A percentile compares a stretch with the other conserved stretches of the same genome.
Evolutionary conservation across 2,329 filamentous ascomycete species (phyloP).

Genomic region (Clarireedia homoeocarpa): DNA sequence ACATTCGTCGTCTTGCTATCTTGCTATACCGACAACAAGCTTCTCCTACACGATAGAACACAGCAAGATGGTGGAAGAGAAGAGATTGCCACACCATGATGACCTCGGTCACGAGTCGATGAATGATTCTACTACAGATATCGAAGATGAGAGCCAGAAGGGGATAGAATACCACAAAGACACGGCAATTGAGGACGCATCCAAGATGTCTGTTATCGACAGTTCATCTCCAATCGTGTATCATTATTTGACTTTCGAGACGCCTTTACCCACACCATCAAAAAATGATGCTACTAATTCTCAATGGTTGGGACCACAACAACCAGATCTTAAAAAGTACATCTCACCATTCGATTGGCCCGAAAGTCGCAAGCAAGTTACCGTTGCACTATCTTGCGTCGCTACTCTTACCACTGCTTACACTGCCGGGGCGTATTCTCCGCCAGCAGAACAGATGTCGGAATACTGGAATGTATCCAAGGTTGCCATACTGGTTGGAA

Average conservation of each 20-base stretch:
- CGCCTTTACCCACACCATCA: conserved; percentile 20
- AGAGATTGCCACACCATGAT: conserved; percentile 12
- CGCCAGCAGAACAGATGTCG: conserved; percentile 57
- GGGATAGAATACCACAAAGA: neutral
- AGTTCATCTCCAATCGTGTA: conserved; percentile 21
- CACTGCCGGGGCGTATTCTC: conserved; percentile 71
- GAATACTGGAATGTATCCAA: conserved; percentile 56
- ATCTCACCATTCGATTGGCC: conserved; percentile 70
- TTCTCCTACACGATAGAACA: neutral
- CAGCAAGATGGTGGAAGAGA: conserved; percentile 16
- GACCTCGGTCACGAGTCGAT: conserved; percentile 12
- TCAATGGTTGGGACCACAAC: conserved; percentile 35
- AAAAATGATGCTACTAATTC: conserved; percentile 9
- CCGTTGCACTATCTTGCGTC: conserved; percentile 65
- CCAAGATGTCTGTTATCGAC: neutral
- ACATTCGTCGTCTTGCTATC: neutral
- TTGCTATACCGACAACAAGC: neutral
- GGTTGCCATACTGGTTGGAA: conserved; percentile 62
- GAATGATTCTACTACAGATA: conserved; percentile 4
- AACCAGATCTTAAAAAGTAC: conserved; percentile 60
- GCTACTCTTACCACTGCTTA: conserved; percentile 75
- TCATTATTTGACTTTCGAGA: conserved; percentile 29
- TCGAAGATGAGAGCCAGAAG: conserved; percentile 9
- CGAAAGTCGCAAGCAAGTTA: conserved; percentile 56
- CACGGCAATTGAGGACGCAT: neutral